Conservation (phyloP, 1,139 yeast genomes). For the Geotrichum aggregatum region DNA sequence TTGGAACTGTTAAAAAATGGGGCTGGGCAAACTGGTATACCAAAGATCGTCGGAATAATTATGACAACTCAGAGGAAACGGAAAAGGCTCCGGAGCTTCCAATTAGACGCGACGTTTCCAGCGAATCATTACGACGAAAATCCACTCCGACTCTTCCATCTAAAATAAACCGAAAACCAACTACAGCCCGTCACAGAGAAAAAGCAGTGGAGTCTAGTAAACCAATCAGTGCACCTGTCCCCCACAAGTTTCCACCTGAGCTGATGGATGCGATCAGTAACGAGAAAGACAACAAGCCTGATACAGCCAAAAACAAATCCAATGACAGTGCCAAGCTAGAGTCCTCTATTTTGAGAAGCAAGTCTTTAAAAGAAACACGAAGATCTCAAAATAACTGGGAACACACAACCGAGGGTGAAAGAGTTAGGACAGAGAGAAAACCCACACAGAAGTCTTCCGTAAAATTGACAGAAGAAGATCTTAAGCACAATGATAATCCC, state of each 20-base stretch:
- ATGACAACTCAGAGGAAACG: background rate
- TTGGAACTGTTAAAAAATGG: constrained; percentile 35
- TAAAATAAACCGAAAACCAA: background rate
- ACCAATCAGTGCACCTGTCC: constrained; percentile 30
- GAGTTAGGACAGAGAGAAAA: background rate
- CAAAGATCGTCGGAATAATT: constrained; percentile 25
- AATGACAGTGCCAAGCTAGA: background rate
- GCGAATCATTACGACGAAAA: constrained; percentile 2
- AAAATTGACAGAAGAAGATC: background rate
- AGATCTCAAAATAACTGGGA: background rate
- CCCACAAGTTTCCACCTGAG: constrained; percentile 36
- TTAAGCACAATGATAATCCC: constrained; percentile 9
- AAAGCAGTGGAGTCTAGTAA: background rate
- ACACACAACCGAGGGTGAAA: background rate
- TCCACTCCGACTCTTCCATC: constrained; percentile 1
- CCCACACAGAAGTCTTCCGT: background rate
- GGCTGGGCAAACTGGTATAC: constrained; percentile 35
- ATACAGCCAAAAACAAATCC: no score
- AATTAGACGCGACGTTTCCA: background rate
- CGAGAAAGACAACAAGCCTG: no score
- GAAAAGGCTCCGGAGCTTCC: background rate
- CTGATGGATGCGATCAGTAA: constrained; percentile 24
- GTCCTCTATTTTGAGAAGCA: background rate
- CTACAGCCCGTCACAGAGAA: background rate
- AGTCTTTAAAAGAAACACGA: constrained; percentile 3